phyloP scores from a whole-genome alignment of 164 flowering plant species.

The Piper longum region DNA sequence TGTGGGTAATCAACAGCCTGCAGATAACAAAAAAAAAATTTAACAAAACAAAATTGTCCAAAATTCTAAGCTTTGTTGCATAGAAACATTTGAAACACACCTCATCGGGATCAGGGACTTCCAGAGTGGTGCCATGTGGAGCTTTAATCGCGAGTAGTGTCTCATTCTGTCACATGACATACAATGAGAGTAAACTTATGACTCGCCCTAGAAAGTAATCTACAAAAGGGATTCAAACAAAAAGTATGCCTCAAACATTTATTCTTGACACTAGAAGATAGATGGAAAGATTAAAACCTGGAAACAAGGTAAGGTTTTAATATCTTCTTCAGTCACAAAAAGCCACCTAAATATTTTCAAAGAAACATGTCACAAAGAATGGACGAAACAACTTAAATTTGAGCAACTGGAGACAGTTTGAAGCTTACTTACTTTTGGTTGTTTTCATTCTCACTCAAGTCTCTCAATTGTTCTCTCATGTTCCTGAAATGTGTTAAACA shows the following conservation, averaged over 20 bases:
- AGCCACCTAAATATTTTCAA: slow-evolving; percentile 48
- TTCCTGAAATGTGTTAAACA: slow-evolving; percentile 42
- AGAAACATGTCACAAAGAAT: neutral
- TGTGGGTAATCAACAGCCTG: slow-evolving; percentile 92
- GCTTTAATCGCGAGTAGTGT: slow-evolving; percentile 95
- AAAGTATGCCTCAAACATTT: neutral
- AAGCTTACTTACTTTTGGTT: slow-evolving; percentile 48
- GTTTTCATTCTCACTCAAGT: slow-evolving; percentile 77
- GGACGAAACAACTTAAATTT: neutral
- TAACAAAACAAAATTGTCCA: slow-evolving; percentile 2
- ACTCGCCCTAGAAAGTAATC: neutral
- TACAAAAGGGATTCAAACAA: too few relatives aligned
- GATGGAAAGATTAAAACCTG: slow-evolving; percentile 31
- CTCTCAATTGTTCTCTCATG: slow-evolving; percentile 80
- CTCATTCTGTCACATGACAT: slow-evolving; percentile 43
- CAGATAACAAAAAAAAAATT: slow-evolving; percentile 1
- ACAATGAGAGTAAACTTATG: neutral
- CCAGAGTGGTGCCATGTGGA: slow-evolving; percentile 93
- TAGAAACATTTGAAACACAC: slow-evolving; percentile 18
- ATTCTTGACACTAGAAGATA: neutral
- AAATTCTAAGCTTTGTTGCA: neutral
- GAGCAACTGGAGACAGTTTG: neutral
- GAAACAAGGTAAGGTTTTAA: slow-evolving; percentile 81
- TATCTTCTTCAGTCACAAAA: slow-evolving; percentile 92
- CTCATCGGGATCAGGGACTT: slow-evolving; percentile 99